Evolutionary conservation across 73 alveolate species (phyloP).

Genomic region (Tetrahymena thermophila): DNA sequence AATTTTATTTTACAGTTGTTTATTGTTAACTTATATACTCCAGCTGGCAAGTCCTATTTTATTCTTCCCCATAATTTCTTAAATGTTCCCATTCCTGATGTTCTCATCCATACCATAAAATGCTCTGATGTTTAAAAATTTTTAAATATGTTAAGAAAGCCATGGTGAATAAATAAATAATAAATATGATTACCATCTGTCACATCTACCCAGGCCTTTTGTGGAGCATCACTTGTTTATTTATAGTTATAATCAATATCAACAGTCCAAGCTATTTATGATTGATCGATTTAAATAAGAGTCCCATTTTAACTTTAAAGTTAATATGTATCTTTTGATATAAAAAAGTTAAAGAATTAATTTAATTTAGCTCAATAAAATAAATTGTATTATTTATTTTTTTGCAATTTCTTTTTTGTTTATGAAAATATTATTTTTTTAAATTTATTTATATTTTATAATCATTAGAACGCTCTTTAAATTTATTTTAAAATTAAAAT

Average conservation of each 20-base stretch:
- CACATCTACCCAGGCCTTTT: constrained; percentile 69
- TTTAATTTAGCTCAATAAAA: too few relatives aligned
- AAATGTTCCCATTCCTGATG: constrained; percentile 83
- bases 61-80: constrained; percentile 89
- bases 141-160: background rate
- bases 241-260: constrained; percentile 71
- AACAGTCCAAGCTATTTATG: constrained; percentile 71
- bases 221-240: constrained; percentile 41
- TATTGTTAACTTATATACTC: constrained; percentile 54
- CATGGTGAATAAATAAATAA: background rate
- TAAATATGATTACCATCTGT: constrained; percentile 49
- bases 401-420: too few relatives aligned
- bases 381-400: too few relatives aligned
- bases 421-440: too few relatives aligned
- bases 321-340: constrained; percentile 35
- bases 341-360: too few relatives aligned
- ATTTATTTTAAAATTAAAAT: too few relatives aligned
- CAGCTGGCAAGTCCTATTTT: constrained; percentile 46
- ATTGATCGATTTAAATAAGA: constrained; percentile 46
- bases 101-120: constrained; percentile 94
- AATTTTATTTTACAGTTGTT: constrained; percentile 22
- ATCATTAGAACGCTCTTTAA: too few relatives aligned
- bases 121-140: constrained; percentile 44
- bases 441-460: too few relatives aligned
- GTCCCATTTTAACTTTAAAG: constrained; percentile 22